These are phyloP conservation scores for Rhodamnia rubescens DNA, from an alignment of 345 rosid genomes.

Conservation along the genomic window DNA sequence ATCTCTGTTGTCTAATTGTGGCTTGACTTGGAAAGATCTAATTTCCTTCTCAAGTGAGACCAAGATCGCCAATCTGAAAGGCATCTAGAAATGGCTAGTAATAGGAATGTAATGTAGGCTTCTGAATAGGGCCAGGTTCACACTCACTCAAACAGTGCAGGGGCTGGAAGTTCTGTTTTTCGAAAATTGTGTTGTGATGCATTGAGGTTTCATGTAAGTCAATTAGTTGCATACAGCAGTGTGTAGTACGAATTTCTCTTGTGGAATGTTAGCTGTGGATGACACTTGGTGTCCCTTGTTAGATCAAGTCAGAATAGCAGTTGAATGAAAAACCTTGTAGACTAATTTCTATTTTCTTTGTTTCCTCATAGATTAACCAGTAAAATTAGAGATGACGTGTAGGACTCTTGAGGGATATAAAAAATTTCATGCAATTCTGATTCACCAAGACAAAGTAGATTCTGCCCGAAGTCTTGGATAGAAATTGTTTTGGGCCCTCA, in stretches of 20 bases:
- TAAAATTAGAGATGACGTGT: background rate
- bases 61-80: background rate
- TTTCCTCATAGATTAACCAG: background rate
- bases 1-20: background rate
- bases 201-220: background rate
- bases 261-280: background rate
- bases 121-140: background rate
- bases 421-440: background rate
- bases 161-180: background rate
- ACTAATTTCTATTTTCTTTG: background rate
- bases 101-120: background rate
- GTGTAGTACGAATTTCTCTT: background rate
- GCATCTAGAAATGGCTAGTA: background rate
- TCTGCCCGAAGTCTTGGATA: background rate
- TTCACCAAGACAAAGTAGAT: background rate
- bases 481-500: background rate
- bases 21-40: background rate
- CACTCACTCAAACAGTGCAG: background rate
- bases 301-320: background rate
- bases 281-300: background rate
- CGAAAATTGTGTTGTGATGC: background rate
- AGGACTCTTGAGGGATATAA: background rate
- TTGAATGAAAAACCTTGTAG: background rate
- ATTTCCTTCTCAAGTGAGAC: background rate
- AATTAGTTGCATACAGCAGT: background rate